Evolutionary conservation across 495 filamentous ascomycete species (phyloP), one percentile per base, ranked within the genome.

Genomic region (Chaetomium fimeti): DNA sequence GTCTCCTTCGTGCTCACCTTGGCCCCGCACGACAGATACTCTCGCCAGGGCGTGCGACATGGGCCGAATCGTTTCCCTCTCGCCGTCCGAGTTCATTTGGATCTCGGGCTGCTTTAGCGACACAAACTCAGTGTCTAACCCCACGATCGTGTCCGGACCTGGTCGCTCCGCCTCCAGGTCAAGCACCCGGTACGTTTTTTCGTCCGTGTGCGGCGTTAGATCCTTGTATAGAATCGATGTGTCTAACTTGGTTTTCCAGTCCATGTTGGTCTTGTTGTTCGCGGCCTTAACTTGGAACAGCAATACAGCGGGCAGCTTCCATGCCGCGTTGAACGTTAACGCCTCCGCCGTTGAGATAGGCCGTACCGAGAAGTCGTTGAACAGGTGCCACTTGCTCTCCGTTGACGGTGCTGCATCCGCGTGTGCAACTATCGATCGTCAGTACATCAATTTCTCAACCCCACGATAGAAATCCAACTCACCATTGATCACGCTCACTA

Each of bases 101-200:
- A 96, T 92, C 76, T 96, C 93, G 56, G 92, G 90, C 65, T 92
- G 87, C 69, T 93, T 89, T 12, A 98, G 82, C 54, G 89, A 85
- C 15, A 99, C 94, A 60, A 98, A 98, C 76, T 99, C 94, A 0
- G 94, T 93, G 72, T 99, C 94, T 16, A 99, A 85, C 5, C 91
- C 95, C 54, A 97, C 85, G 20, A 91, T 87, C 0, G 87, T 92
- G 18, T 88, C 86, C 6, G 83, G 78, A 3, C 79, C 78, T 8
- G 90, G 94, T 8, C 81, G 82, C 73, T 96, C 93, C 0, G 75
- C 76, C 36, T 83, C 73, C 11, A 80, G 81, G 16, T 82, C 81
- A 13, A 97, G 84, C n/a, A 84, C 74, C 32, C 76, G 69, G 73
- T 91, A 83, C 66, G 77, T 82, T 64, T 76, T 82, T 32, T 71